Conservation (phyloP, 805 yeast genomes). For the Metschnikowia vanudenii region DNA sequence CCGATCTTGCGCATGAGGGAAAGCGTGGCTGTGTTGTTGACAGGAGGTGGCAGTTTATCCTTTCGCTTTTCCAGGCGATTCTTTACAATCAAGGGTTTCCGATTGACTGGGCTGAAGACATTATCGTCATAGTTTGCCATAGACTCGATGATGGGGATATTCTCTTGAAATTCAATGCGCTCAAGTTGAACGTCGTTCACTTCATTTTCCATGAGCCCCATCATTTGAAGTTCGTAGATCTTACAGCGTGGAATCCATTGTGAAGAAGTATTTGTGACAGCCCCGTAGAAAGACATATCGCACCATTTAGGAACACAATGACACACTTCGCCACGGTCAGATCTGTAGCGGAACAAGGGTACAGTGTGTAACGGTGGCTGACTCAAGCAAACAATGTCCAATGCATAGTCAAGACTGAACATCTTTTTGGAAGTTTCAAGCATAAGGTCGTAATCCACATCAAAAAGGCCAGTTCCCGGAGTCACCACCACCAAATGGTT, state of each 20-base stretch:
- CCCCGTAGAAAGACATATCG: slow-evolving; percentile 88
- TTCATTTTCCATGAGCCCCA: slow-evolving; percentile 96
- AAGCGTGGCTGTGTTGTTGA: slow-evolving; percentile 24
- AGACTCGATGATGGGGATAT: slow-evolving; percentile 49
- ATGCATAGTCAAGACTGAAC: slow-evolving; percentile 75
- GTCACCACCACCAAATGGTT: slow-evolving; percentile 84
- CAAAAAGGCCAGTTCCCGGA: slow-evolving; percentile 92
- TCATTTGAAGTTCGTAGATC: slow-evolving; percentile 94
- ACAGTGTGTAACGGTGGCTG: slow-evolving; percentile 91
- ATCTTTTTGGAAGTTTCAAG: slow-evolving; percentile 73
- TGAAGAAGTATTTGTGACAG: slow-evolving; percentile 40
- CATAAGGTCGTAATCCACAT: slow-evolving; percentile 79
- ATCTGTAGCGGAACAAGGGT: slow-evolving; percentile 77
- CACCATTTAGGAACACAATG: slow-evolving; percentile 94
- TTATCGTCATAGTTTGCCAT: slow-evolving; percentile 68
- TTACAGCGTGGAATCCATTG: slow-evolving; percentile 95
- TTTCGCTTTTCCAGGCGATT: neutral
- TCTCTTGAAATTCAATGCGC: slow-evolving; percentile 42
- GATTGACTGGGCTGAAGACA: slow-evolving; percentile 42
- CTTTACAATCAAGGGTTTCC: slow-evolving; percentile 6
- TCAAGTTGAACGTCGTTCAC: slow-evolving; percentile 65
- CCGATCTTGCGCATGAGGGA: slow-evolving; percentile 24
- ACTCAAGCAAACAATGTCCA: slow-evolving; percentile 84
- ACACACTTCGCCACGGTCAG: slow-evolving; percentile 44
- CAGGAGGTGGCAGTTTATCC: neutral